A percentile compares a stretch with the other conserved stretches of the same genome.
Conservation (phyloP, 768 basidiomycete species). For the Tephrocybe sp. region DNA sequence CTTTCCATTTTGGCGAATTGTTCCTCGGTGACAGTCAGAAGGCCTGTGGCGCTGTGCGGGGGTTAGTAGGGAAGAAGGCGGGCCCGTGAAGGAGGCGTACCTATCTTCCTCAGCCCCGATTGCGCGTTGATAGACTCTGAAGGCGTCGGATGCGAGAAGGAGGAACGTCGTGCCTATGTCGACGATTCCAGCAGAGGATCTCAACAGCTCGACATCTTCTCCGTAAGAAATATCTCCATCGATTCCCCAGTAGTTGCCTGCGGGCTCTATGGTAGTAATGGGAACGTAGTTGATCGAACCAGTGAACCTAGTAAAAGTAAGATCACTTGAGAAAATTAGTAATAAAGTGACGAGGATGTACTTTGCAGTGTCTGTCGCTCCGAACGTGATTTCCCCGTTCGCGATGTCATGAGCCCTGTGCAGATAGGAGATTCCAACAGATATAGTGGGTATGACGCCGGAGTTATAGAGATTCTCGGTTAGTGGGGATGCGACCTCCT, state of each 20-base stretch:
- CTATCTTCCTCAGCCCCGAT: constrained; percentile 53
- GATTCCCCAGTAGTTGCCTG: constrained; percentile 52
- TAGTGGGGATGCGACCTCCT: constrained; percentile 47
- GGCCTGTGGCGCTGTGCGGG: constrained; percentile 45
- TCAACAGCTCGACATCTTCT: constrained; percentile 31
- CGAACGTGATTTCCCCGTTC: constrained; percentile 60
- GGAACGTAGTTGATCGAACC: constrained; percentile 30
- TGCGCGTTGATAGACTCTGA: constrained; percentile 51
- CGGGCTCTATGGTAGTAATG: constrained; percentile 43
- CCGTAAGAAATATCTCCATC: constrained; percentile 49
- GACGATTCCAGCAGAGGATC: constrained; percentile 39
- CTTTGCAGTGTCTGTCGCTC: constrained; percentile 49
- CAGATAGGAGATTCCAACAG: constrained; percentile 52
- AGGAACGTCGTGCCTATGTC: constrained; percentile 22
- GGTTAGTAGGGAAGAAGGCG: neutral
- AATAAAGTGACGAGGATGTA: constrained; percentile 23
- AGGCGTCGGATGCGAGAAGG: constrained; percentile 58
- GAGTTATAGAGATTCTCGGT: constrained; percentile 56
- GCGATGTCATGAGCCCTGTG: constrained; percentile 35
- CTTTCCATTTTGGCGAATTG: constrained; percentile 51
- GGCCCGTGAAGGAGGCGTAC: constrained; percentile 26
- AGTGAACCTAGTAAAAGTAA: constrained; percentile 18
- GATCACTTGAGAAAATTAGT: neutral
- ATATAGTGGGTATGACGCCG: constrained; percentile 42
- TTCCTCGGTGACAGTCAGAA: constrained; percentile 49